Evolutionary conservation across 352 stramenopile species (phyloP), one percentile per base, ranked within the genome.

Genomic region (Phytophthora sp.): DNA sequence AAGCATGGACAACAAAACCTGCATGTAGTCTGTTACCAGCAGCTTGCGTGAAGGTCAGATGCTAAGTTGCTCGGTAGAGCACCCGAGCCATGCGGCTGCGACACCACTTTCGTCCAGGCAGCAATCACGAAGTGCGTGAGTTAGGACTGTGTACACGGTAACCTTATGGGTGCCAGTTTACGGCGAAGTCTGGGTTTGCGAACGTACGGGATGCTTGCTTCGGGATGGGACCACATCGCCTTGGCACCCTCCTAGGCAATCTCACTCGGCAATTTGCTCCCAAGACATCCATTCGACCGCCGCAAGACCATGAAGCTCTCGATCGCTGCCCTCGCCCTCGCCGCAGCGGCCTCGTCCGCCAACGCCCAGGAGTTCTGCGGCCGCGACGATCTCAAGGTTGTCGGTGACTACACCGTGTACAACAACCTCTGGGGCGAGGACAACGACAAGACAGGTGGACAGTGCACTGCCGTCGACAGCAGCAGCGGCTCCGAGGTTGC

Each of bases 351-450:
- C 26, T 44, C 48, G 15, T 15, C 46, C 46, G 24, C 35, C 27
- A 37, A 31, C 15, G 49, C 35, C 23, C 24, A 46, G 11, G 24
- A 57, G 17, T 57, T 46, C 49, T 57, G 49, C 30, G 68, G 63
- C 45, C 68, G 68, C 27, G 62, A 67, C 50, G 68, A 59, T 35
- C 35, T 43, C 2, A 41, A 51, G 27, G 55, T 48, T 10, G 44
- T 54, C 7, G 56, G 57, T 34, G 57, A 72, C 43, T 79, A 69
- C 71, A 77, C 65, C 35, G 31, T 77, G 11, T 74, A 80, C 67
- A 77, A 77, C 60, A 62, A 77, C 52, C 48, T 80, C 8, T 80
- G 72, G 72, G 64, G 60, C 26, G 23, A 44, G 17, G 41, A 63
- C 39, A 48, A 66, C 6, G 62, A 66, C 20, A 57, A 48, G 12